Evolutionary conservation across 1,284 basidiomycete species (phyloP).

Genomic region (Apiotrichum domesticum): DNA sequence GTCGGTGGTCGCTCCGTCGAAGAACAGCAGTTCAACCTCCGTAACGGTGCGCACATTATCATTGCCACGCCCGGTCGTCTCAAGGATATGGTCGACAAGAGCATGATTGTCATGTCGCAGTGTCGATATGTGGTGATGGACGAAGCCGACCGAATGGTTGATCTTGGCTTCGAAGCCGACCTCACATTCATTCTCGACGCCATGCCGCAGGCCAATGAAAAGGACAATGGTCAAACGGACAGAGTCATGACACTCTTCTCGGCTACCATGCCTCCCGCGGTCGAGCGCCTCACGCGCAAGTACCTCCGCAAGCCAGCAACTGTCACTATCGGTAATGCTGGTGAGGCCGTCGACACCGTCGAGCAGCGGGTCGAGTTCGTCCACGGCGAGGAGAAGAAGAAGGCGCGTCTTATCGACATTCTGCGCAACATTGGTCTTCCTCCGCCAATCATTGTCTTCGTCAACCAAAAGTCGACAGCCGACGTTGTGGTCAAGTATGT

Average conservation of each 20-base stretch:
- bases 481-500: constrained; percentile 93
- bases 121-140: constrained; percentile 99
- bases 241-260: constrained; percentile 91
- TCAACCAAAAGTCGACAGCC: constrained; percentile 98
- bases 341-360: constrained; percentile 94
- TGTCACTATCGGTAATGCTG: constrained; percentile 96
- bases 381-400: constrained; percentile 87
- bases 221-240: constrained; percentile 64
- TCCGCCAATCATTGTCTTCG: constrained; percentile 96
- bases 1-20: constrained; percentile 92
- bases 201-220: constrained; percentile 75
- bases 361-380: constrained; percentile 95
- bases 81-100: constrained; percentile 93
- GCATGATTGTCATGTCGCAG: constrained; percentile 89
- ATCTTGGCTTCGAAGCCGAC: constrained; percentile 92
- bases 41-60: constrained; percentile 94
- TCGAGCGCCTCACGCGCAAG: constrained; percentile 87
- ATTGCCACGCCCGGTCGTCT: constrained; percentile 97
- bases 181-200: constrained; percentile 92
- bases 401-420: constrained; percentile 72
- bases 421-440: constrained; percentile 74
- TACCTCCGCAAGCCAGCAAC: constrained; percentile 88
- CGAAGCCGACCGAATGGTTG: constrained; percentile 98
- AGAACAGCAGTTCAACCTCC: constrained; percentile 92
- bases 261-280: constrained; percentile 97